A percentile compares a stretch with the other conserved stretches of the same genome.
Conservation (phyloP, 192 early-diverging fungal genomes). For the Spizellomyces punctatus region DNA sequence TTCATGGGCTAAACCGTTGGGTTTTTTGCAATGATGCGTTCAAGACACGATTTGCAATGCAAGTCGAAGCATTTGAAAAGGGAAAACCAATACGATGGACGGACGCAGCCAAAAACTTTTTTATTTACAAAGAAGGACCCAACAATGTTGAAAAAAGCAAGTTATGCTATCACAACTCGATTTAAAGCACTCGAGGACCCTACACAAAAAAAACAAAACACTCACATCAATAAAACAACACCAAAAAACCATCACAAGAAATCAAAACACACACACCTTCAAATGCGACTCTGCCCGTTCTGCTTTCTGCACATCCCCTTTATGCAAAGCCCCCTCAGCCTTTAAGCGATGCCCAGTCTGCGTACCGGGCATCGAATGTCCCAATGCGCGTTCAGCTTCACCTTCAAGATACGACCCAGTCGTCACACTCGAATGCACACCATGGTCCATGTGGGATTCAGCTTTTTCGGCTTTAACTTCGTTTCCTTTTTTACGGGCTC, state of each 20-base stretch:
- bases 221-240: too few species aligned
- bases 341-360: slow-evolving; percentile 30
- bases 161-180: too few species aligned
- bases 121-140: too few species aligned
- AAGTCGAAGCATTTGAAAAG: too few species aligned
- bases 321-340: slow-evolving; percentile 32
- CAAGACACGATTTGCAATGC: too few species aligned
- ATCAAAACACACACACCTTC: slow-evolving; percentile 9
- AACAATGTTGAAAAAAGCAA: too few species aligned
- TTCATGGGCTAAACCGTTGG: too few species aligned
- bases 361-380: slow-evolving; percentile 13
- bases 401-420: slow-evolving; percentile 23
- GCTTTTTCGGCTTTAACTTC: slow-evolving; percentile 20
- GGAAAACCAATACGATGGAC: too few species aligned
- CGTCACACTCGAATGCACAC: slow-evolving; percentile 17
- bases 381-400: slow-evolving; percentile 5
- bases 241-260: not conserved
- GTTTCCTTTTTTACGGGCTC: slow-evolving; percentile 22
- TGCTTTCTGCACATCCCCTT: slow-evolving; percentile 31
- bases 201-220: too few species aligned
- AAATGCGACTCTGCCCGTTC: slow-evolving; percentile 27
- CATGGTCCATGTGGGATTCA: slow-evolving; percentile 33
- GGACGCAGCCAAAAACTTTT: too few species aligned
- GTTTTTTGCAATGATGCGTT: too few species aligned
- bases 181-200: too few species aligned